Evolutionary conservation across 2,329 filamentous ascomycete genomes (phyloP).

Genomic region (Didymosphaeria variabile): DNA sequence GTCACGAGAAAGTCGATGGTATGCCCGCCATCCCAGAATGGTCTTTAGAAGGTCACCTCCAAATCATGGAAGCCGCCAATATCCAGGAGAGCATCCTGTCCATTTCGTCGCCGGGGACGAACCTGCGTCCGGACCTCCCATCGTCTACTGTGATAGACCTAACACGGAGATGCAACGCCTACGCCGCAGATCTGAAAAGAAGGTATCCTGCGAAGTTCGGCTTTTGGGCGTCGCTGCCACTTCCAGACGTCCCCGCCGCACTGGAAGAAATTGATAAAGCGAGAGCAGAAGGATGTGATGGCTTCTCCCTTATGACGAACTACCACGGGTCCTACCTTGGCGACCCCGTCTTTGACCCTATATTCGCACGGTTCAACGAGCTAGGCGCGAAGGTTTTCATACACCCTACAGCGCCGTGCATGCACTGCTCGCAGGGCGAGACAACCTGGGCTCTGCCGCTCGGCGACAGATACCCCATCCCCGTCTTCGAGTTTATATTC

Average conservation of each 20-base stretch:
- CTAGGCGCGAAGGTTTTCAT: conserved; percentile 62
- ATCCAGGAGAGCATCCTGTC: conserved; percentile 64
- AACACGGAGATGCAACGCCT: conserved; percentile 53
- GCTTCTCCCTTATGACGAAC: conserved; percentile 63
- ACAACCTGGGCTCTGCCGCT: conserved; percentile 49
- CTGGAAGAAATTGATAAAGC: conserved; percentile 59
- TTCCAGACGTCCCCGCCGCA: conserved; percentile 59
- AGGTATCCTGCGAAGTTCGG: conserved; percentile 55
- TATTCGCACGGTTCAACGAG: conserved; percentile 60
- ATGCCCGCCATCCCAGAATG: conserved; percentile 61
- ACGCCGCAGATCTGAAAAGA: conserved; percentile 52
- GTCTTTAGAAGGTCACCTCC: conserved; percentile 57
- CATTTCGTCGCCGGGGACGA: conserved; percentile 63
- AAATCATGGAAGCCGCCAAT: conserved; percentile 59
- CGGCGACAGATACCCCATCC: conserved; percentile 50
- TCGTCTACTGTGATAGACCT: conserved; percentile 45
- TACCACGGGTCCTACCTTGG: conserved; percentile 63
- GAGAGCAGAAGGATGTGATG: conserved; percentile 58
- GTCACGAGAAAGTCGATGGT: conserved; percentile 58
- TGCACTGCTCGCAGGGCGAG: conserved; percentile 24
- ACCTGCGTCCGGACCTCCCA: conserved; percentile 54
- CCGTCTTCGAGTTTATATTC: conserved; percentile 63
- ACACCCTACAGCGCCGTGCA: conserved; percentile 63
- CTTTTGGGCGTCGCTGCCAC: conserved; percentile 63
- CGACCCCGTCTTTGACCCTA: conserved; percentile 53